Evolutionary conservation across 345 rosid genomes (phyloP).

Genomic region (Salix viminalis): DNA sequence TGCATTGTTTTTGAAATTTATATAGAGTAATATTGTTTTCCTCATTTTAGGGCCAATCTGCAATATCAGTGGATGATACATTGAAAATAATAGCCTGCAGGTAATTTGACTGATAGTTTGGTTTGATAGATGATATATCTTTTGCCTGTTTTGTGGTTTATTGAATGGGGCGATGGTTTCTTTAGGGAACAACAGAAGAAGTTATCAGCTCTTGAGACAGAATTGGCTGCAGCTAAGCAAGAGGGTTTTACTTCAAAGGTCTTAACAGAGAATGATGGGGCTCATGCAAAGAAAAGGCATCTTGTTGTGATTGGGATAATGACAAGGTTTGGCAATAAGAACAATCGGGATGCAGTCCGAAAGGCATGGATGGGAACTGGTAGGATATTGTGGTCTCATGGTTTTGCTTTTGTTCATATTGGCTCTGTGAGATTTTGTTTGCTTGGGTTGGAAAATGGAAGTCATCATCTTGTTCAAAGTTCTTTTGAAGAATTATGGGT

Average conservation of each 20-base stretch:
- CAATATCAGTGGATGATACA: conserved; percentile 32
- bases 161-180: not conserved
- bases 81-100: conserved; percentile 33
- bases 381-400: not conserved
- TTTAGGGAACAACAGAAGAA: conserved; percentile 29
- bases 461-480: not conserved
- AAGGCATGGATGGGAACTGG: conserved; percentile 35
- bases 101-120: conserved; percentile 1
- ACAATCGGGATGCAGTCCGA: conserved; percentile 29
- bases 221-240: conserved; percentile 25
- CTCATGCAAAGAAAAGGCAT: conserved; percentile 15
- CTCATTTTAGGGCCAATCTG: conserved; percentile 23
- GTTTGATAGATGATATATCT: too few relatives aligned
- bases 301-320: conserved; percentile 23
- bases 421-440: not conserved
- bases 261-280: conserved; percentile 10
- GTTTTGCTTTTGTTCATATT: not conserved
- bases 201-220: conserved; percentile 24
- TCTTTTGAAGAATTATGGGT: not conserved
- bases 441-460: not conserved
- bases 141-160: not conserved
- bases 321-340: conserved; percentile 22
- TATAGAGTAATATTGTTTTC: not conserved
- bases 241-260: conserved; percentile 24
- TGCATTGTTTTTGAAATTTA: not conserved